These are phyloP conservation scores for Spergularia bocconei DNA, from an alignment of 148 eudicot species.

Conservation along the genomic window DNA sequence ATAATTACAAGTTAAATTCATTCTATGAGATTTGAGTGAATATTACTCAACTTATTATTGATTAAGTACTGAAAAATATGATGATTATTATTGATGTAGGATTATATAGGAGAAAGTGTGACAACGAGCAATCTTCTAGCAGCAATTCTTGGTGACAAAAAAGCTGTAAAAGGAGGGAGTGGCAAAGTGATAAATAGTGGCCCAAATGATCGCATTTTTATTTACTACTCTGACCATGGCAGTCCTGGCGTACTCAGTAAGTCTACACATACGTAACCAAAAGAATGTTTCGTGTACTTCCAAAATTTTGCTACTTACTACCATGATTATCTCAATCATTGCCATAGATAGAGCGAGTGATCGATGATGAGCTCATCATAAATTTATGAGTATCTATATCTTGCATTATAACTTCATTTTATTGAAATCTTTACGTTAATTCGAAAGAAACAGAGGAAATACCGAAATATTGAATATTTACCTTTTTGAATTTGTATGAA, in stretches of 20 bases:
- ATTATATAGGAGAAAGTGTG: conserved; percentile 63
- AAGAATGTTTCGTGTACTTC: not conserved
- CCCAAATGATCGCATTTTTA: conserved; percentile 74
- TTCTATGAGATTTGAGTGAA: too few relatives aligned
- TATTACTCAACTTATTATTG: too few relatives aligned
- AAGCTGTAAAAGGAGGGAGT: conserved; percentile 73
- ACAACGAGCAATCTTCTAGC: conserved; percentile 62
- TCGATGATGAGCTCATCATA: too few relatives aligned
- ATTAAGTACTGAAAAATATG: too few relatives aligned
- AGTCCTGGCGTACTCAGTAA: conserved; percentile 84
- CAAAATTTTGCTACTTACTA: not conserved
- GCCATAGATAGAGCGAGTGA: too few relatives aligned
- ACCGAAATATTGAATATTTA: too few relatives aligned
- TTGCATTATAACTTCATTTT: too few relatives aligned
- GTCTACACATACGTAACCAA: conserved; percentile 7
- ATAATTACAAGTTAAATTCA: too few relatives aligned
- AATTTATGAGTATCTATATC: too few relatives aligned
- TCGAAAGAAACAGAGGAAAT: not conserved
- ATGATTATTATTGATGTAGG: conserved; percentile 35
- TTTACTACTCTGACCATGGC: conserved; percentile 81
- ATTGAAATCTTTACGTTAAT: too few relatives aligned
- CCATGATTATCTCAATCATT: conserved; percentile 13
- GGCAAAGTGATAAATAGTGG: conserved; percentile 86
- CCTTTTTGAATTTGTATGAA: not conserved
- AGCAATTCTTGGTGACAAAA: conserved; percentile 64